Percentiles rank a stretch among this genome's conserved stretches.
phyloP scores from a whole-genome alignment of 2,329 filamentous ascomycete genomes.

The Xylariaceae sp. region DNA sequence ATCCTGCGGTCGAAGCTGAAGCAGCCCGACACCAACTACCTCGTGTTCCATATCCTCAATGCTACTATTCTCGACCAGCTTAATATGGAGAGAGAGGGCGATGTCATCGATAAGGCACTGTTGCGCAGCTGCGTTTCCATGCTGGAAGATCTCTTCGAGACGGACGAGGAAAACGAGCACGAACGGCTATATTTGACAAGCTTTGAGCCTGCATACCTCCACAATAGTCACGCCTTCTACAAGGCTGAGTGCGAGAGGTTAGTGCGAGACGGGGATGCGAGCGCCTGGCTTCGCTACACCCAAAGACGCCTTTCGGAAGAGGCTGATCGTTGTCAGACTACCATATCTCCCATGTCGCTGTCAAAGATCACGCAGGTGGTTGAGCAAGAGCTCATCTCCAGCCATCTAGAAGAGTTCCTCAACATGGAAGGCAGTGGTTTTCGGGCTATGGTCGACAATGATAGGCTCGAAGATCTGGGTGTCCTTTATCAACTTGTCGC shows the following conservation, averaged over 20 bases:
- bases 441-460: constrained; percentile 88
- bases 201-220: constrained; percentile 80
- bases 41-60: constrained; percentile 76
- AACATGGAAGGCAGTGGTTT: constrained; percentile 84
- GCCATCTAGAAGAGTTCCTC: constrained; percentile 79
- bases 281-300: constrained; percentile 78
- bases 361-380: constrained; percentile 75
- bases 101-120: constrained; percentile 81
- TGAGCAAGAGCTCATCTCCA: constrained; percentile 76
- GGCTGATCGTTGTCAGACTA: constrained; percentile 78
- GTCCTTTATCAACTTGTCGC: constrained; percentile 79
- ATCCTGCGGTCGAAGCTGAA: constrained; percentile 68
- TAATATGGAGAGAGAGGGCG: constrained; percentile 86
- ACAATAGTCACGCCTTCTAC: constrained; percentile 75
- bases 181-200: constrained; percentile 81
- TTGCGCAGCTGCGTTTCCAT: constrained; percentile 85
- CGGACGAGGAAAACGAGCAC: constrained; percentile 73
- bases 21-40: constrained; percentile 45
- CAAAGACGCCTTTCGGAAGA: constrained; percentile 78
- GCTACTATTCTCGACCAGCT: constrained; percentile 88
- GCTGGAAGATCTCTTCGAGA: constrained; percentile 86
- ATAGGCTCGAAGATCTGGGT: constrained; percentile 75
- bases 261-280: constrained; percentile 76
- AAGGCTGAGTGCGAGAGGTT: constrained; percentile 72
- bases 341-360: constrained; percentile 73